Evolutionary conservation across 2,329 filamentous ascomycete species (phyloP), one percentile per base, ranked within the genome.

Genomic region (Hypoxylon sp.): DNA sequence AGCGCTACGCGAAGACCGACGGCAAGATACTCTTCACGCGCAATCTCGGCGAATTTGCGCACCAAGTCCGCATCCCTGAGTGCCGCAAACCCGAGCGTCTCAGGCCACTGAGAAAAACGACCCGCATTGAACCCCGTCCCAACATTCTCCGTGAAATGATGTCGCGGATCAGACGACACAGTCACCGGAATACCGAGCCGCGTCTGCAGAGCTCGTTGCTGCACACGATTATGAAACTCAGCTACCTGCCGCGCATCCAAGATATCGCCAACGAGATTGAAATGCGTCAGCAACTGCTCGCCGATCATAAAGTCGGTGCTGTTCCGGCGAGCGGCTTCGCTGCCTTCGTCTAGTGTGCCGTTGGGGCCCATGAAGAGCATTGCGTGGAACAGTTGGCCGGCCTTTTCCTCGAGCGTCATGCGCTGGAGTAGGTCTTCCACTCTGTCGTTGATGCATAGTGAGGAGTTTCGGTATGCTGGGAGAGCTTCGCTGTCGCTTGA

Each of bases 41-140:
- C 83, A 19, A 85, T 77, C 32, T 85, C 80, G 6, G 81, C 83
- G 54, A 86, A 86, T 14, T 74, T 76, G 50, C 79, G 72, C 1
- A 84, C 81, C 0, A 84, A 71, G 0, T 78, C 75, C 0, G 81
- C 73, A 14, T 81, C 79, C 2, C 84, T 77, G 0, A 86, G 68
- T 0, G 85, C 84, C 5, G 83, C 84, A 7, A 87, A 73, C 0
- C 84, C 85, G 6, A 85, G 70, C 0, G 80, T 80, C 61, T 85
- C 83, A 0, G 84, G 84, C 84, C 84, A 86, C 57, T 83, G 80
- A 0, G 81, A 84, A 65, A 87, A 81, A 0, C 74, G 75, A 0
- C 78, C 81, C 0, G 82, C 81, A 0, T 73, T 71, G 65, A 82
- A 81, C 0, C 79, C 80, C 2, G 80, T 83, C 2, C 79, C 83